Conservation (phyloP, 768 basidiomycete species). For the Pisolithus sp. region DNA sequence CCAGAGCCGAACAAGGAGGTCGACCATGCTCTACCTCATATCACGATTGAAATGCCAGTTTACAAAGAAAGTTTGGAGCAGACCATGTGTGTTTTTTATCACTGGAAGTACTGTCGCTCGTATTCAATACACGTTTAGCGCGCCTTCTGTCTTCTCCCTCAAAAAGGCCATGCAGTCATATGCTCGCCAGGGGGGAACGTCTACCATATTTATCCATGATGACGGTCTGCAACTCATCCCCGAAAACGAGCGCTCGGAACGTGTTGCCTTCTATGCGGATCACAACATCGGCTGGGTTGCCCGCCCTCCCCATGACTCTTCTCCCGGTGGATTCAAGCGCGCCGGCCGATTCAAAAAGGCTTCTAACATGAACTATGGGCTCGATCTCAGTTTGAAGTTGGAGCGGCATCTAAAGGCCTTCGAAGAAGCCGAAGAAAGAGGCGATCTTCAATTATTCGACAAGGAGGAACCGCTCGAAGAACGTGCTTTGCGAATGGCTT, state of each 20-base stretch:
- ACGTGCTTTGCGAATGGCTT: constrained; percentile 60
- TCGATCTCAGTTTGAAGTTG: constrained; percentile 42
- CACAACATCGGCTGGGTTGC: constrained; percentile 76
- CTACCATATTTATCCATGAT: constrained; percentile 71
- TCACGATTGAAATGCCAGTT: constrained; percentile 79
- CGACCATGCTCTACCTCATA: constrained; percentile 61
- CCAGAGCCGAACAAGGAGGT: constrained; percentile 58
- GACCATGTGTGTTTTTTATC: constrained; percentile 59
- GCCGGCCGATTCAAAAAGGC: constrained; percentile 87
- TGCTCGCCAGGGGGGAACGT: constrained; percentile 77
- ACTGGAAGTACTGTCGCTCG: not conserved
- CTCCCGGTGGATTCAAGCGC: constrained; percentile 46
- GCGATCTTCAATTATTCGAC: constrained; percentile 29
- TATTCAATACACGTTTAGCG: constrained; percentile 27
- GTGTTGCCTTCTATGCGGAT: constrained; percentile 64
- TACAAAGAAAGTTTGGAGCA: constrained; percentile 82
- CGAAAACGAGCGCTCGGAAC: constrained; percentile 51
- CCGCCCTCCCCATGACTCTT: constrained; percentile 56
- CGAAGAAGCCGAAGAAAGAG: constrained; percentile 39
- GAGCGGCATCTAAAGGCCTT: constrained; percentile 40
- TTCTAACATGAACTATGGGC: constrained; percentile 78
- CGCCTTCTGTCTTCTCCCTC: constrained; percentile 65
- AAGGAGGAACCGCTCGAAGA: constrained; percentile 56
- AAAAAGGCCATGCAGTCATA: constrained; percentile 86
- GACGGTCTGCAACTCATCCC: constrained; percentile 60